phyloP scores from a whole-genome alignment of 805 yeast species.

The Saccharomyces kudriavzevii region DNA sequence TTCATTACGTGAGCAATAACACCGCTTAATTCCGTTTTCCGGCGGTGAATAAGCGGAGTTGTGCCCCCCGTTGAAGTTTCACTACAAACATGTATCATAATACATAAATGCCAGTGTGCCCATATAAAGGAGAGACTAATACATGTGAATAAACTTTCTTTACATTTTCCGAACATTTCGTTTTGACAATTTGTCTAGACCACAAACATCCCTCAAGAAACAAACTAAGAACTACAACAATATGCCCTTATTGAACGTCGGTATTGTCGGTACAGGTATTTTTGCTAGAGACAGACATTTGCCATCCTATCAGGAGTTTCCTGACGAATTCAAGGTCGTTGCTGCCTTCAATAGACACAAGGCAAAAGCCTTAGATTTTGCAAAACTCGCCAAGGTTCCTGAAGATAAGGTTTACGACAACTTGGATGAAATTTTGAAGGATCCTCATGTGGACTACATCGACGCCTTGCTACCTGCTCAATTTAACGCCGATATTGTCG shows the following conservation, averaged over 20 bases:
- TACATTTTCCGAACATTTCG: neutral
- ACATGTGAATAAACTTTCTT: neutral
- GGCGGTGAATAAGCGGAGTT: neutral
- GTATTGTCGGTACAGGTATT: constrained; percentile 75
- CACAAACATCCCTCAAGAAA: neutral
- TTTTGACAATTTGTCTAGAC: neutral
- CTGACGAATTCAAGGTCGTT: constrained; percentile 44
- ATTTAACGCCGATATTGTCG: constrained; percentile 58
- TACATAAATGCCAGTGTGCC: neutral
- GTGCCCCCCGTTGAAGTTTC: neutral
- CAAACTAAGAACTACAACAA: neutral
- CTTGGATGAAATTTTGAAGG: constrained; percentile 57
- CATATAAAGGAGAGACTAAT: neutral
- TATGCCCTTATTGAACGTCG: constrained; percentile 41
- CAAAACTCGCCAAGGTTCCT: constrained; percentile 48
- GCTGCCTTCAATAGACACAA: constrained; percentile 81
- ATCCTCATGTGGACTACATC: constrained; percentile 61
- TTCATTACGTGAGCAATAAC: neutral
- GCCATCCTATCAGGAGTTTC: constrained; percentile 54
- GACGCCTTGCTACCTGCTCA: constrained; percentile 91
- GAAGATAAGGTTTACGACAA: constrained; percentile 46
- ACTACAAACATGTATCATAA: neutral
- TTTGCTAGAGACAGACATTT: constrained; percentile 80
- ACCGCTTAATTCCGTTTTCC: neutral
- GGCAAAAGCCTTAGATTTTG: constrained; percentile 75